Conservation (phyloP, 2,329 filamentous ascomycete genomes). For the Fusarium scirpi region DNA sequence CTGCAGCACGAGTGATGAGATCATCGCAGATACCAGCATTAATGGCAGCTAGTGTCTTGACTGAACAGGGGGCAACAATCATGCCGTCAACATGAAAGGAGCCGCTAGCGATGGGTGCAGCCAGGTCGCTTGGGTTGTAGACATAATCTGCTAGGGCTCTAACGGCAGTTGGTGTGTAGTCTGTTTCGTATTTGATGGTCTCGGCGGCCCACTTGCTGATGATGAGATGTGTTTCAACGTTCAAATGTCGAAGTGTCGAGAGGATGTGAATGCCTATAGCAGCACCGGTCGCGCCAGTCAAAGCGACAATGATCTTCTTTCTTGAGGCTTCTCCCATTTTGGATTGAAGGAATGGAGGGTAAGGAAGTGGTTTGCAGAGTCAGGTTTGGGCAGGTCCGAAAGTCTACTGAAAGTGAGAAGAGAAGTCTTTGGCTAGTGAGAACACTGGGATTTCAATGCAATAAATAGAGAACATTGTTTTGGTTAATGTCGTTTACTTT, state of each 20-base stretch:
- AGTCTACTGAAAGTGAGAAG: background rate
- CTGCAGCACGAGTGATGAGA: conserved; percentile 14
- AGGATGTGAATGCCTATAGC: conserved; percentile 58
- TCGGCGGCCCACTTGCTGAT: conserved; percentile 62
- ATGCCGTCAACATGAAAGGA: conserved; percentile 26
- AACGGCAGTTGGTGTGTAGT: conserved; percentile 52
- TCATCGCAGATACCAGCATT: conserved; percentile 16
- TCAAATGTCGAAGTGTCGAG: conserved; percentile 54
- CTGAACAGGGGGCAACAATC: conserved; percentile 20
- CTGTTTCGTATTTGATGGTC: conserved; percentile 62
- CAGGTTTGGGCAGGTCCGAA: background rate
- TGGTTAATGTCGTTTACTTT: background rate
- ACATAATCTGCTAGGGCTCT: conserved; percentile 53
- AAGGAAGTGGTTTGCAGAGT: too few species aligned
- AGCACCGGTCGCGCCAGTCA: conserved; percentile 64
- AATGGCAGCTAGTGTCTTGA: conserved; percentile 17
- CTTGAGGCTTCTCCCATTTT: conserved; percentile 6
- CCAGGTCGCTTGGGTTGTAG: conserved; percentile 58
- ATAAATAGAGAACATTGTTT: background rate
- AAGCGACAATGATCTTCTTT: conserved; percentile 58
- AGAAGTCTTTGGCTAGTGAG: background rate
- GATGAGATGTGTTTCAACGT: conserved; percentile 62
- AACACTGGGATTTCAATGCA: background rate
- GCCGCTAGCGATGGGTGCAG: conserved; percentile 48
- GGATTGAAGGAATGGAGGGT: background rate